Base-by-base conservation (phyloP, 371 early-diverging fungal genomes). In the Saksenaea vasiformis region DNA sequence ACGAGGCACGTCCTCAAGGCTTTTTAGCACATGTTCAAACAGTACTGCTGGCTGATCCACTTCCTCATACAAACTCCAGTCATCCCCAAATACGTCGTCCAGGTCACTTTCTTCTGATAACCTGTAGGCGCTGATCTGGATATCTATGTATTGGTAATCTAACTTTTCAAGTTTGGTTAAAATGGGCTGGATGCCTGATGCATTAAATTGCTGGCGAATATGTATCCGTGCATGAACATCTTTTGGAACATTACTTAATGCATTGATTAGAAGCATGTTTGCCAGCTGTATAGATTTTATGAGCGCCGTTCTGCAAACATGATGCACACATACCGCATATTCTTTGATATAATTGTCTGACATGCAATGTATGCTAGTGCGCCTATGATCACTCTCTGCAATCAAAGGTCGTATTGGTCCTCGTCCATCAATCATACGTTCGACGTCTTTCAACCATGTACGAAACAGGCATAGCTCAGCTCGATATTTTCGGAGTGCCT, bases 361-460 rank as follows among this genome's bases (percentile, higher is more conserved):
- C n/a, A 82, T 78, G 36, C 84, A 82, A 28, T 67, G 67, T 5
- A 72, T 66, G 53, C 85, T 85, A 26, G 83, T 47, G 66, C 85
- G 84, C 34, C 84, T 80, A 58, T 80, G 69, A 59, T 87, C 91
- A 26, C 87, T 87, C 31, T 84, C 83, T 36, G 86, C 88, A 0
- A 84, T 85, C 0, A 90, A 88, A 39, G 85, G 67, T 47, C 85
- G 82, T 64, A 87, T 78, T 19, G 82, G 81, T n/a, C 87, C 89
- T 19, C 86, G 83, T 2, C 89, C 89, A 61, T 89, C 88, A 19
- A 92, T 79, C 3, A 89, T 84, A 17, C 80, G 75, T 58, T 89
- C 91, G 35, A 92, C 74, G 38, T 87, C 82, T n/a, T 78, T 78
- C 73, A 92, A 74, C 93, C 92, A 92, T 5, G 88, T 84, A 70